phyloP scores from a whole-genome alignment of 2,329 filamentous ascomycete species.

The Pleurostoma richardsiae region DNA sequence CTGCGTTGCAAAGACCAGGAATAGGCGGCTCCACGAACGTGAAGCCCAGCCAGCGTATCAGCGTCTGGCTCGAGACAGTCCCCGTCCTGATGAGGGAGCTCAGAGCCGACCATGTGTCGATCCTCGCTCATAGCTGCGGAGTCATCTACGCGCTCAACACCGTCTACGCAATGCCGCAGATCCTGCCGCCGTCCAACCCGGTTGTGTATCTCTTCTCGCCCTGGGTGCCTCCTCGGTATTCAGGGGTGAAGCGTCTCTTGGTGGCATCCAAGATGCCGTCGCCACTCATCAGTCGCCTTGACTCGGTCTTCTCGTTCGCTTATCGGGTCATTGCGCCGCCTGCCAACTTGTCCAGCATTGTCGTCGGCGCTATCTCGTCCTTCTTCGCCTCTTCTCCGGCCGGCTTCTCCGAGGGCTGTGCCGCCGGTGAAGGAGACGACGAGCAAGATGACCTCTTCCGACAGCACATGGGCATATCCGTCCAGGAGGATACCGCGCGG shows the following conservation, averaged over 20 bases:
- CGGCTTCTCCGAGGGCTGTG: neutral
- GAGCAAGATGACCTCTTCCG: slow-evolving; percentile 3
- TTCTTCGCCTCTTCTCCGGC: slow-evolving; percentile 3
- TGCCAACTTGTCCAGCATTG: neutral
- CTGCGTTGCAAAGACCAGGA: slow-evolving; percentile 25
- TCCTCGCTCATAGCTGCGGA: slow-evolving; percentile 33
- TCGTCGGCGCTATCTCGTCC: slow-evolving; percentile 3
- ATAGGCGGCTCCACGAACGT: slow-evolving; percentile 36
- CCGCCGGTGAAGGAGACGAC: slow-evolving; percentile 1
- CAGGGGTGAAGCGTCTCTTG: slow-evolving; percentile 18
- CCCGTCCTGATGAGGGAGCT: slow-evolving; percentile 29
- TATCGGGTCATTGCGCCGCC: slow-evolving; percentile 21
- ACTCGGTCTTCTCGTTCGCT: slow-evolving; percentile 21
- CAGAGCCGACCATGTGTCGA: slow-evolving; percentile 27
- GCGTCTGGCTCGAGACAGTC: slow-evolving; percentile 32
- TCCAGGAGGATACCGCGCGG: neutral
- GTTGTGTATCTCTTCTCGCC: slow-evolving; percentile 28
- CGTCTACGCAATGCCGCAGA: slow-evolving; percentile 21
- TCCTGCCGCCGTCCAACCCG: slow-evolving; percentile 21
- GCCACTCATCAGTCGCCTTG: slow-evolving; percentile 20
- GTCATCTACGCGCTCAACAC: slow-evolving; percentile 37
- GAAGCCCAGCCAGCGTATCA: neutral
- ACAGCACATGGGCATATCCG: neutral
- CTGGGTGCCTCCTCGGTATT: slow-evolving; percentile 33
- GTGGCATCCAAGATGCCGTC: slow-evolving; percentile 18